A percentile compares a stretch with the other conserved stretches of the same genome.
These are phyloP conservation scores for Saccharomyces eubayanus DNA, from an alignment of 805 yeast genomes.

Conservation along the genomic window DNA sequence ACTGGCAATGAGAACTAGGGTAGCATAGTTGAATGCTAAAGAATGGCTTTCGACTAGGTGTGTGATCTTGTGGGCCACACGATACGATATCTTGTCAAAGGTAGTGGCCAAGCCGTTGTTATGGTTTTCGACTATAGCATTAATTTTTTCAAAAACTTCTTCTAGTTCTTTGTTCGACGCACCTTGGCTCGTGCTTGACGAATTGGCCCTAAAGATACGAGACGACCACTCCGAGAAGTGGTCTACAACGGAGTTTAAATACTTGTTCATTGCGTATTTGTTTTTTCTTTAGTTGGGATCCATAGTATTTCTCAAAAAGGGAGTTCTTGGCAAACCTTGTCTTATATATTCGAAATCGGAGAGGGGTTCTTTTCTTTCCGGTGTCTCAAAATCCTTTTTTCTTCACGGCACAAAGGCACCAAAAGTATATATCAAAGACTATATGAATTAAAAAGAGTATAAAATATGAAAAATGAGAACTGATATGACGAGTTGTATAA, in stretches of 20 bases:
- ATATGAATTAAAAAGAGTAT: background rate
- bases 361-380: background rate
- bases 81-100: slow-evolving; percentile 2
- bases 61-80: slow-evolving; percentile 6
- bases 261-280: background rate
- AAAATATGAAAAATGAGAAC: background rate
- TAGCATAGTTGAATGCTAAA: slow-evolving; percentile 1
- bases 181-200: background rate
- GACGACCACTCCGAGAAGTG: slow-evolving; percentile 1
- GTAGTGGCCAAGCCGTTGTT: slow-evolving; percentile 1
- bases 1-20: slow-evolving; percentile 16
- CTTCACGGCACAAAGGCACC: background rate
- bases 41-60: slow-evolving; percentile 2
- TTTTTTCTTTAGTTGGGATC: background rate
- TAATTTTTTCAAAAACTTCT: slow-evolving; percentile 6
- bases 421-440: background rate
- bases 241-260: background rate
- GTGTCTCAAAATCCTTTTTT: background rate
- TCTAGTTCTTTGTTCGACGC: slow-evolving; percentile 4
- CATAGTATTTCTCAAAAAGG: background rate
- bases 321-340: background rate
- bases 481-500: background rate
- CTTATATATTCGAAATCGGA: background rate
- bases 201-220: background rate
- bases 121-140: slow-evolving; percentile 1